These are phyloP conservation scores for Hypoxylon rickii DNA, from an alignment of 495 filamentous ascomycete genomes.

Conservation along the genomic window DNA sequence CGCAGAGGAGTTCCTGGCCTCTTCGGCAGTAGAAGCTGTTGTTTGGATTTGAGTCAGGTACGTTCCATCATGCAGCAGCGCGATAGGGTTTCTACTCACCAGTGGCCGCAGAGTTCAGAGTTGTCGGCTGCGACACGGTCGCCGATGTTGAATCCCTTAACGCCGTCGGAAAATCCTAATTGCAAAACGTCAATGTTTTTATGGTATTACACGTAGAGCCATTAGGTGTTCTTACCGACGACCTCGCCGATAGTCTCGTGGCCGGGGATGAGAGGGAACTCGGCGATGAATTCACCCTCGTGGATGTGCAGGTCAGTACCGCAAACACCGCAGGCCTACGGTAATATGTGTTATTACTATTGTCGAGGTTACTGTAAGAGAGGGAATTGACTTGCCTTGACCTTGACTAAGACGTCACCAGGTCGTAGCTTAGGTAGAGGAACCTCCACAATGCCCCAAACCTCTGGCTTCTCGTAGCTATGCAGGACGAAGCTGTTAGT, in stretches of 20 bases:
- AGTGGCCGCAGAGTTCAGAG: slow-evolving; percentile 70
- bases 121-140: slow-evolving; percentile 67
- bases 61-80: not conserved
- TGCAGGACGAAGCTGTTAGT: slow-evolving; percentile 21
- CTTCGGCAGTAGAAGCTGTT: slow-evolving; percentile 69
- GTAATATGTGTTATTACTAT: slow-evolving; percentile 15
- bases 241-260: slow-evolving; percentile 63
- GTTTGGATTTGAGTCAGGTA: slow-evolving; percentile 5
- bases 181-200: not conserved
- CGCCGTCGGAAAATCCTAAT: slow-evolving; percentile 44
- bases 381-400: slow-evolving; percentile 48
- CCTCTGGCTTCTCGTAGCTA: slow-evolving; percentile 67
- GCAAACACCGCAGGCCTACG: slow-evolving; percentile 66
- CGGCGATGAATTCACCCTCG: slow-evolving; percentile 51
- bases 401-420: slow-evolving; percentile 64
- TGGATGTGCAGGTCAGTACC: slow-evolving; percentile 69
- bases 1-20: slow-evolving; percentile 69
- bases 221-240: slow-evolving; percentile 37
- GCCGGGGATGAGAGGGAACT: slow-evolving; percentile 48
- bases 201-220: not conserved
- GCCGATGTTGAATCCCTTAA: slow-evolving; percentile 66
- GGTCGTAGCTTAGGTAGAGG: slow-evolving; percentile 63
- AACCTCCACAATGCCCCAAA: slow-evolving; percentile 62
- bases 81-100: slow-evolving; percentile 36
- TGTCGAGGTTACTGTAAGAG: not conserved